Evolutionary conservation across 257 asterid species (phyloP).

Genomic region (Mentha longifolia): DNA sequence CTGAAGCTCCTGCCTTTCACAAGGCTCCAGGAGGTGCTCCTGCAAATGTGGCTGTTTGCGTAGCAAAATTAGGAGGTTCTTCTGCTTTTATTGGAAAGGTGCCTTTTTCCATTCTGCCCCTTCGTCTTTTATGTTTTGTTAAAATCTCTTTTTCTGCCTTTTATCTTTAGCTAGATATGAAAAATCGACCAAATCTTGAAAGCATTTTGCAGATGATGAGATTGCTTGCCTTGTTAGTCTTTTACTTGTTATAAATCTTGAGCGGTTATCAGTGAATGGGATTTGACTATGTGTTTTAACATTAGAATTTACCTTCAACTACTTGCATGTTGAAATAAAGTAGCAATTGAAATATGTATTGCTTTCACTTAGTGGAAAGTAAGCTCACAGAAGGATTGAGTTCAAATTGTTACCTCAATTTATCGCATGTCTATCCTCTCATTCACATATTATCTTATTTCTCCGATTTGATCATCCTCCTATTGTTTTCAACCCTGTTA

Average conservation of each 20-base stretch:
- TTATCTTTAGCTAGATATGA: constrained; percentile 5
- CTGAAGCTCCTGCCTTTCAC: constrained; percentile 86
- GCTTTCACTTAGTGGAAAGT: background rate
- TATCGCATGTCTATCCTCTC: background rate
- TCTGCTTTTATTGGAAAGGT: constrained; percentile 96
- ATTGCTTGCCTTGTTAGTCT: background rate
- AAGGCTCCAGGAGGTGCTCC: constrained; percentile 96
- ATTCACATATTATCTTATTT: background rate
- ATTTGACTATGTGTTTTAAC: background rate
- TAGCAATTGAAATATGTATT: background rate
- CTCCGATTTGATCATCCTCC: constrained; percentile 5
- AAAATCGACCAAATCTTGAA: constrained; percentile 1
- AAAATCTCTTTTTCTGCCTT: background rate
- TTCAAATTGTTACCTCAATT: background rate
- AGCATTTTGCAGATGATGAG: constrained; percentile 19
- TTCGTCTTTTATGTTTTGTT: background rate
- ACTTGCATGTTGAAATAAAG: background rate
- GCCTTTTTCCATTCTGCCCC: constrained; percentile 9
- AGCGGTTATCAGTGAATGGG: background rate
- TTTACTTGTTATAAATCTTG: background rate
- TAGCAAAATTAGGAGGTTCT: constrained; percentile 82
- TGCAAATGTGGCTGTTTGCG: constrained; percentile 90
- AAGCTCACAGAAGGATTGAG: background rate
- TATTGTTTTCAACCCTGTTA: background rate
- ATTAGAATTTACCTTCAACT: background rate